Evolutionary conservation across 2,329 filamentous ascomycete genomes (phyloP), one percentile per base, ranked within the genome.

Genomic region (Hypoxylon sp.): DNA sequence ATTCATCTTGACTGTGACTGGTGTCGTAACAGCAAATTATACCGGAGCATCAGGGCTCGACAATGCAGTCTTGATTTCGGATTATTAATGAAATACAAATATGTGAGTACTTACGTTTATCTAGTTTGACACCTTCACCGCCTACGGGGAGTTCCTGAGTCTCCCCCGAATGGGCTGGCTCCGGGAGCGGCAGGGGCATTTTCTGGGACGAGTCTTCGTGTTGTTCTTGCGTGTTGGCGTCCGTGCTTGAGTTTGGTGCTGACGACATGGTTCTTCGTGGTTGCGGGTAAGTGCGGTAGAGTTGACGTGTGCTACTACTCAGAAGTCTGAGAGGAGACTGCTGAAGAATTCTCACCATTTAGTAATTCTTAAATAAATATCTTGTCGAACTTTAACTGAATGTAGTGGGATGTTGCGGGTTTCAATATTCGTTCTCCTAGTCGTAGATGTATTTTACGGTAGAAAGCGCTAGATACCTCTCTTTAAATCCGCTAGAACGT

Each of bases 61-160:
- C 2, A 34, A 6, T 34, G 12, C 32, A 37, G 25, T 16, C 14
- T 41, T 8, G 37, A 16, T 19, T 41, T 1, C 8, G 8, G 7
- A 41, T 8, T 41, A 41, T 41, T 19, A 11, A 21, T 11, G 29
- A 12, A 14, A 11, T 30, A 30, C 37, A 21, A 34, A 41, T 45
- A 19, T 7, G 21, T 21, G 29, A n/a, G 11, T 12, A 62, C 66
- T 63, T 56, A 69, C 66, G 80, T 65, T 87, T 84, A 74, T 92
- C 90, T 7, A 94, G 84, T 52, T 84, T 86, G 45, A 91, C 82
- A 53, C 76, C 76, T 57, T 76, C 75, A 52, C 80, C 80, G 70
- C 77, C 76, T 23, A 81, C 76, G 50, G 75, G 64, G 2, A 80
- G 58, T 0, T 63, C 59, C 32, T 50, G 69, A 4, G 59, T 41